Conservation (phyloP, 2,329 filamentous ascomycete genomes). For the Grosmannia penicillata region DNA sequence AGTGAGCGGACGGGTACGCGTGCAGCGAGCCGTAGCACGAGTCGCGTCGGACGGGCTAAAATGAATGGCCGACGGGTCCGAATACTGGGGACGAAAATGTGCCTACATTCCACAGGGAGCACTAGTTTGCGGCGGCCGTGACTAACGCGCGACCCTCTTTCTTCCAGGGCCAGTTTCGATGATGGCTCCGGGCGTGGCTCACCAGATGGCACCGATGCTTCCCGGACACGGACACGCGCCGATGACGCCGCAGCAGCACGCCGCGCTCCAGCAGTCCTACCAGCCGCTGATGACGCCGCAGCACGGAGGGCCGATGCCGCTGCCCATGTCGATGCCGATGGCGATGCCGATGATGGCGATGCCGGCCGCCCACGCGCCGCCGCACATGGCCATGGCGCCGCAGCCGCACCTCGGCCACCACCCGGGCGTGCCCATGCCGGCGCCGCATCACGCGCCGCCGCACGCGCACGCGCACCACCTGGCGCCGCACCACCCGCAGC, state of each 20-base stretch:
- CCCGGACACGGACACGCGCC: conserved; percentile 2
- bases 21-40: background rate
- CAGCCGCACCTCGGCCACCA: background rate
- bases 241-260: conserved; percentile 4
- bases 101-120: too few species aligned
- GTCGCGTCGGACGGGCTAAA: too few species aligned
- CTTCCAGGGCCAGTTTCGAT: background rate
- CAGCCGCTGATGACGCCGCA: background rate
- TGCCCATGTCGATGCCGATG: too few species aligned
- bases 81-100: too few species aligned
- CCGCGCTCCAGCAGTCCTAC: background rate
- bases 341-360: conserved; percentile 2
- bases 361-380: conserved; percentile 2
- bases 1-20: background rate
- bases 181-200: conserved; percentile 8
- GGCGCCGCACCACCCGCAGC: conserved; percentile 25
- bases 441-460: background rate
- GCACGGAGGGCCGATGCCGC: conserved; percentile 3
- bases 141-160: background rate
- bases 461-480: too few species aligned
- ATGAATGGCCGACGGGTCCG: too few species aligned
- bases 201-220: conserved; percentile 7
- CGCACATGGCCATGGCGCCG: conserved; percentile 1
- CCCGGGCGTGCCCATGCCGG: background rate
- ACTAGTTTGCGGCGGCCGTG: too few species aligned